These are phyloP conservation scores for Carex cristatella DNA, from an alignment of 176 grass and related monocot species.

Conservation along the genomic window DNA sequence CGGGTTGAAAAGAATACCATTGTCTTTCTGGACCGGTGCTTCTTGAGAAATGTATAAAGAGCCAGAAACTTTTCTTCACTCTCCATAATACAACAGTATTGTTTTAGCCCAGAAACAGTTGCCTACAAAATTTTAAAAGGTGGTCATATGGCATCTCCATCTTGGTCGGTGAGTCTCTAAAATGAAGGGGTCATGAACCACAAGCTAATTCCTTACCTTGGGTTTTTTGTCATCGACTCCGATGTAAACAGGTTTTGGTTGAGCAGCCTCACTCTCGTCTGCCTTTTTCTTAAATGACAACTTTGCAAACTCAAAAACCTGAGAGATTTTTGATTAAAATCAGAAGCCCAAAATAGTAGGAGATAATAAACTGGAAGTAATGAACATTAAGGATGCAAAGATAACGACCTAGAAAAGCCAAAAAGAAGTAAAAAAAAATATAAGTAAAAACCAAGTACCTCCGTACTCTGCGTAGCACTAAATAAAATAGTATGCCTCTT, in stretches of 20 bases:
- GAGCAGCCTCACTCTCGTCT: background rate
- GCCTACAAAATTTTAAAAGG: slow-evolving; percentile 19
- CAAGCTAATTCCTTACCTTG: slow-evolving; percentile 24
- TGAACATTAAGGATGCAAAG: background rate
- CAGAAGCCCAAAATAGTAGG: background rate
- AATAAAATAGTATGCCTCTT: slow-evolving; percentile 42
- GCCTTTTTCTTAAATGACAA: slow-evolving; percentile 38
- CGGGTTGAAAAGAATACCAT: slow-evolving; percentile 46
- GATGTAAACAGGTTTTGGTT: slow-evolving; percentile 34
- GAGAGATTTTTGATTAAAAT: background rate
- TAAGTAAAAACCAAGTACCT: slow-evolving; percentile 13
- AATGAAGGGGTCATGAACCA: background rate
- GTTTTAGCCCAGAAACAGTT: slow-evolving; percentile 41
- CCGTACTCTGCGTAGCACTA: slow-evolving; percentile 35
- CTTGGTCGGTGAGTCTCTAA: background rate
- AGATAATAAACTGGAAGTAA: background rate
- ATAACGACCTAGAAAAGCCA: background rate
- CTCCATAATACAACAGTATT: slow-evolving; percentile 35
- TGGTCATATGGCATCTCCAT: background rate
- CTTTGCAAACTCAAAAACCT: slow-evolving; percentile 38
- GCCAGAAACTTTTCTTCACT: slow-evolving; percentile 37
- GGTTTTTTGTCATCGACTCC: slow-evolving; percentile 38
- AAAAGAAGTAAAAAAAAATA: too few species aligned
- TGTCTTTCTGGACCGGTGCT: slow-evolving; percentile 35
- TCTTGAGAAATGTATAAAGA: slow-evolving; percentile 39